Evolutionary conservation across 352 stramenopile species (phyloP).

Genomic region (Pythium monospermum): DNA sequence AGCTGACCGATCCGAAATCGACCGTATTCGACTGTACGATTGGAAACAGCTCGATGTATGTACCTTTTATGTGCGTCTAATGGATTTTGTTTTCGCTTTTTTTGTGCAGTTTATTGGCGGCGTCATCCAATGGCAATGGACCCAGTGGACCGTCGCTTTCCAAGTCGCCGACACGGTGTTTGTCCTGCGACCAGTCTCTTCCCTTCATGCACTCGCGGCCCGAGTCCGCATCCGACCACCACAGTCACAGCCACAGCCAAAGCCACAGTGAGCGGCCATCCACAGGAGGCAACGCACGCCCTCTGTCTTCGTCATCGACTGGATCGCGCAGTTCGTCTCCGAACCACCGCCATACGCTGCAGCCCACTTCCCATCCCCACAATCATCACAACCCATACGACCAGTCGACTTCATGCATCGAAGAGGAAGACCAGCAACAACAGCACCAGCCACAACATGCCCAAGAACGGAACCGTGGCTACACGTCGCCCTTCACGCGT

Average conservation of each 20-base stretch:
- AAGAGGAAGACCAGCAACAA: not conserved
- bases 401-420: not conserved
- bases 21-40: constrained; percentile 17
- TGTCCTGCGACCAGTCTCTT: constrained; percentile 57
- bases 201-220: constrained; percentile 18
- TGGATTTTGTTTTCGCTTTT: constrained; percentile 9
- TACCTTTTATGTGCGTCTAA: too few species aligned
- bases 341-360: not conserved
- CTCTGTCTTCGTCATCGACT: not conserved
- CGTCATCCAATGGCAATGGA: not conserved
- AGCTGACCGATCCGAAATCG: constrained; percentile 51
- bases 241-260: not conserved
- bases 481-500: constrained; percentile 17
- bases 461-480: constrained; percentile 4
- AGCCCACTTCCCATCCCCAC: not conserved
- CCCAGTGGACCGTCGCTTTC: constrained; percentile 31
- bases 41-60: too few species aligned
- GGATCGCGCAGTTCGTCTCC: constrained; percentile 8
- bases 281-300: not conserved
- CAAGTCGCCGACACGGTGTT: constrained; percentile 50
- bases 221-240: constrained; percentile 1
- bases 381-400: not conserved
- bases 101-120: constrained; percentile 2
- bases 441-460: not conserved
- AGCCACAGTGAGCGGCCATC: not conserved